Base-by-base conservation (phyloP, 768 basidiomycete genomes). In the Tubosaeta sp. region DNA sequence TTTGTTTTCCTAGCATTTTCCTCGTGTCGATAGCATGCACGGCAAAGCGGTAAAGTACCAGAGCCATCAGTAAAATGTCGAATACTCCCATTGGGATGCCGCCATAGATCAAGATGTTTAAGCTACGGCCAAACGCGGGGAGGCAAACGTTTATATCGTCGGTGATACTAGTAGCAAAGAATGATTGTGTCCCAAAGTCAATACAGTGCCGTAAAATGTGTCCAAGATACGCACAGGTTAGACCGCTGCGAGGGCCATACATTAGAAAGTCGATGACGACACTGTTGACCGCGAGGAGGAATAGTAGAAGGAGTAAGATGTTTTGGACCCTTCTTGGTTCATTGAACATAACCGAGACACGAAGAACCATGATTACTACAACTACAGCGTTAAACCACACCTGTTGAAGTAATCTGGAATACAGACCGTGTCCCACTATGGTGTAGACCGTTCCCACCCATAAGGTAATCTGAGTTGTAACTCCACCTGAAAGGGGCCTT, bases 361-460 rank as follows among this genome's bases (percentile, higher is more conserved):
- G 46, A 16, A 58, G 32, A 53, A 58, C 48, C 52, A 58, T 58
- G 22, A 58, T 59, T 10, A 30, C 56, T 57, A 16, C 24, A 21
- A 13, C 10, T 4, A 12, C 4, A 12, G 4, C 12, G 14, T 45
- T 8, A 42, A 43, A 27, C 12, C 18, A n/a, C 7, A 27, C 5
- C 13, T 9, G 12, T 9, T 10, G 6, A n/a, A n/a, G 27, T 19
- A 14, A 1, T 16, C 6, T n/a, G n/a, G 34, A 24, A 9, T 1
- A 56, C 56, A 27, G 29, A 57, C 58, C 52, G 3, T 54, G 39
- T 43, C n/a, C 25, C 7, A 13, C 38, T 5, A 44, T 14, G 3
- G 1, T 4, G 38, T 50, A 58, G 24, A 51, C 10, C 3, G 46
- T 1, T 1, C 0, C 3, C 3, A 18, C 16, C 57, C 52, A 54